Evolutionary conservation across 345 rosid genomes (phyloP), one percentile per base, ranked within the genome.

Genomic region (Salix brachista): DNA sequence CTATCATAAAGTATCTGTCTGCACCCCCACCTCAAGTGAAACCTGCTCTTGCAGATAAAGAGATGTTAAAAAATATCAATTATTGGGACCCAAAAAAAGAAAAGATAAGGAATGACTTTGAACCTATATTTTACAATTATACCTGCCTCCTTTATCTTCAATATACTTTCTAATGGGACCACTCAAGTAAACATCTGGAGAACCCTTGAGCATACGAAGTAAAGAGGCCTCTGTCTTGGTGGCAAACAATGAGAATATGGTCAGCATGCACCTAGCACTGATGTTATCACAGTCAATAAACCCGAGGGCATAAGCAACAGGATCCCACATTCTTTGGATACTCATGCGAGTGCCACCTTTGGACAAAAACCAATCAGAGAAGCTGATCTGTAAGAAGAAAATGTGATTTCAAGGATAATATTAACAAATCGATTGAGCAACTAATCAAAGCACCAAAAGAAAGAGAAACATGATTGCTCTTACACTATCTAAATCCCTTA

Each of bases 21-120:
- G 89, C 99, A 96, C 71, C 98, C 99, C 99, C 99, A 96, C 85
- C 99, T 87, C 66, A 96, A 86, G 88, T 96, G 98, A 81, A 96
- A 93, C 88, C 99, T 94, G 92, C 78, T 87, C 84, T 54, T 56
- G 70, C 76, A 79, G 78, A 77, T 28, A 76, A 65, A 68, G 52
- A 73, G 70, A 73, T 44, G 16, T 32, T 50, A 67, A 60, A 39
- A 21, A n/a, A 64, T 26, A 17, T 65, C 39, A 67, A 74, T 36
- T 16, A 44, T 25, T 6, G 11, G 2, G 26, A 50, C 32, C 4
- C 13, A 16, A 21, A 46, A 6, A 39, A 37, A 30, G 46, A 28
- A 65, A 65, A 69, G 42, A 61, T 61, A 50, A 41, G 34, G 12
- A 39, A 37, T 48, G 46, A 54, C 2, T 32, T 41, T 67, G 36